Conservation (phyloP, 2,329 filamentous ascomycete species). For the Paracamarosporium sp. region DNA sequence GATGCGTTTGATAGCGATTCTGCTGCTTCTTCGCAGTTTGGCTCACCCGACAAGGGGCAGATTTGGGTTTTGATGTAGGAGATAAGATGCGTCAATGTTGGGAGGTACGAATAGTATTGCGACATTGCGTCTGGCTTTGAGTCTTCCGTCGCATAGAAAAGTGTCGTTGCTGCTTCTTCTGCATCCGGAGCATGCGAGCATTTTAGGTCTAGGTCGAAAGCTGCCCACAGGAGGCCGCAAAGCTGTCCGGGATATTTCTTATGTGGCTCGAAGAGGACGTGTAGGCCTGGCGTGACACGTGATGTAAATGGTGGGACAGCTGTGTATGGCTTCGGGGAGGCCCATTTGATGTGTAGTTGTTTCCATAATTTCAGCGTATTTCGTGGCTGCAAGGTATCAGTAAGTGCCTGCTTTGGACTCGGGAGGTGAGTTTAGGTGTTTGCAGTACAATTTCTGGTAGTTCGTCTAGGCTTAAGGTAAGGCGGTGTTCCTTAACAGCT, state of each 20-base stretch:
- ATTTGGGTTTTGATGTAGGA: conserved; percentile 60
- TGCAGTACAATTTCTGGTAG: conserved; percentile 68
- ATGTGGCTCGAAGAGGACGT: conserved; percentile 76
- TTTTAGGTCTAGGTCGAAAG: conserved; percentile 63
- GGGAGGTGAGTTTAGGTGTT: too few relatives aligned
- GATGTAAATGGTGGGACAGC: conserved; percentile 75
- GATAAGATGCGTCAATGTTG: conserved; percentile 62
- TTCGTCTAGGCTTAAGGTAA: conserved; percentile 77
- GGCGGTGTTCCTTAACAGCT: conserved; percentile 77
- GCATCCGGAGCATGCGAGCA: conserved; percentile 60
- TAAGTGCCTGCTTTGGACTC: conserved; percentile 1
- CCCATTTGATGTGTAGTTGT: conserved; percentile 82
- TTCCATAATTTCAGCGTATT: conserved; percentile 68
- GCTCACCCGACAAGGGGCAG: conserved; percentile 55
- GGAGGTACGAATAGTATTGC: conserved; percentile 74
- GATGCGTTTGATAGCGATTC: conserved; percentile 60
- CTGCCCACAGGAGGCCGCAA: conserved; percentile 64
- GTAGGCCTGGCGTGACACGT: conserved; percentile 78
- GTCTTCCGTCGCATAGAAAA: conserved; percentile 63
- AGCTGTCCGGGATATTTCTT: conserved; percentile 48
- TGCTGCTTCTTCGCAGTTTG: conserved; percentile 58
- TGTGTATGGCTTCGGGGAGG: conserved; percentile 64
- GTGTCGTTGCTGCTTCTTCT: conserved; percentile 67
- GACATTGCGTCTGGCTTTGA: conserved; percentile 68
- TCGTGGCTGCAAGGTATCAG: conserved; percentile 57